Conservation (phyloP, 1,139 yeast genomes). For the Wickerhamiella pararugosa region DNA sequence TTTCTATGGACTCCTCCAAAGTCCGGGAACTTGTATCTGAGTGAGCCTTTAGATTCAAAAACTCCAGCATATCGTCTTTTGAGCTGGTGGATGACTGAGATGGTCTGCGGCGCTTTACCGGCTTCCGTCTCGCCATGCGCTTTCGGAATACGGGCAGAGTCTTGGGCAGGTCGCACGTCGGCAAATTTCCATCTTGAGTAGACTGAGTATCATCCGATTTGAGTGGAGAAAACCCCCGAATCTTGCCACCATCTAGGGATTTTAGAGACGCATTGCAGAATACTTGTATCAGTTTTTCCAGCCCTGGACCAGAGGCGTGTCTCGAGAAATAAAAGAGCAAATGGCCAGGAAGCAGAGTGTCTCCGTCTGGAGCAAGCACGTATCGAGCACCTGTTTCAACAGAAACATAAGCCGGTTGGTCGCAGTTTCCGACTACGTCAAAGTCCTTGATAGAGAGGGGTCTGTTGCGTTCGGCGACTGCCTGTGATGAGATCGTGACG, state of each 20-base stretch:
- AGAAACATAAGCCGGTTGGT: slow-evolving; percentile 5
- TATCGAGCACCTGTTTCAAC: slow-evolving; percentile 6
- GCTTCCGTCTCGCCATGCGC: too few species aligned
- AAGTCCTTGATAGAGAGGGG: slow-evolving; percentile 4
- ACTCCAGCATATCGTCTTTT: too few species aligned
- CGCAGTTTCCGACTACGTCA: slow-evolving; percentile 6
- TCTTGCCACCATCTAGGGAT: slow-evolving; percentile 9
- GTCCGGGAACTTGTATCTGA: too few species aligned
- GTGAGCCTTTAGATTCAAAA: too few species aligned
- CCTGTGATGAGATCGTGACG: slow-evolving; percentile 16
- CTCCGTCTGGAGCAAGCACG: slow-evolving; percentile 14
- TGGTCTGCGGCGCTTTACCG: too few species aligned
- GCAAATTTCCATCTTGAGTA: background rate
- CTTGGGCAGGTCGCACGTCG: too few species aligned
- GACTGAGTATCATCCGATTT: background rate
- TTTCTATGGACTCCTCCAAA: too few species aligned
- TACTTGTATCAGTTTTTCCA: slow-evolving; percentile 26
- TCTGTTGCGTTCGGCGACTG: slow-evolving; percentile 8
- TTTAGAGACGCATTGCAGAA: slow-evolving; percentile 18
- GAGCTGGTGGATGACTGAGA: too few species aligned
- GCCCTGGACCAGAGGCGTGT: slow-evolving; percentile 40
- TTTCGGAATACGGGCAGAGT: too few species aligned
- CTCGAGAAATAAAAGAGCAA: slow-evolving; percentile 35
- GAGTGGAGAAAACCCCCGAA: slow-evolving; percentile 5
- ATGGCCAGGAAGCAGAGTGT: slow-evolving; percentile 29